Evolutionary conservation across 352 stramenopile species (phyloP), one percentile per base, ranked within the genome.

Genomic region (Phytophthora litchii): DNA sequence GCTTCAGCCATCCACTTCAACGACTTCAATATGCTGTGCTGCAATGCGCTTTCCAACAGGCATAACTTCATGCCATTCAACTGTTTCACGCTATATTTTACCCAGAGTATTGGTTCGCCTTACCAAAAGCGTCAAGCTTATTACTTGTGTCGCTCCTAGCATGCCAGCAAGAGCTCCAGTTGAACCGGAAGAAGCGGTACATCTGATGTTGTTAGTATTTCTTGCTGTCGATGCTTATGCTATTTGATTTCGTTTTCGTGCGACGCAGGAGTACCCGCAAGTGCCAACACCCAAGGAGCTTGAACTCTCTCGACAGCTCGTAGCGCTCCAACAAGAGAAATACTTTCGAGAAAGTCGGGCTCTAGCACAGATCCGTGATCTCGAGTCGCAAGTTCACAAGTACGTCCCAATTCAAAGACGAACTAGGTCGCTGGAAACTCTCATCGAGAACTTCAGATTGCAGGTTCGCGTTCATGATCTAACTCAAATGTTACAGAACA

Each of bases 231-330:
- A 38, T 38, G 17, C 32, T 53, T 11, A 40, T 41, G 19, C 29
- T 42, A 12, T 4, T 14, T 47, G n/a, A 14, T 35, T 5, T 42
- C 3, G 13, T 20, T 50, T 55, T 29, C 14, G n/a, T 46, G 35
- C 16, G 29, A 43, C 6, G 13, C 49, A 92, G 83, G 74, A 80
- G 44, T 92, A 92, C 32, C 80, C 83, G 14, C 61, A 76, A 6
- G 80, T 92, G 3, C 80, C 83, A 31, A 92, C 83, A 16, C 80
- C 80, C 8, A 88, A 92, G 25, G 83, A 91, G 51, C 61, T 89
- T 17, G 80, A 87, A 47, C 65, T 92, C 1, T 89, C 80, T 20
- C 74, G 78, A 1, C 78, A 90, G 37, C 70, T 92, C 4, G 64
- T 91, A 4, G 70, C 72, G 2, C 53, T 91, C 23, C 80, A 91